phyloP scores from a whole-genome alignment of 2,329 filamentous ascomycete genomes.

The Xylaria sp. region DNA sequence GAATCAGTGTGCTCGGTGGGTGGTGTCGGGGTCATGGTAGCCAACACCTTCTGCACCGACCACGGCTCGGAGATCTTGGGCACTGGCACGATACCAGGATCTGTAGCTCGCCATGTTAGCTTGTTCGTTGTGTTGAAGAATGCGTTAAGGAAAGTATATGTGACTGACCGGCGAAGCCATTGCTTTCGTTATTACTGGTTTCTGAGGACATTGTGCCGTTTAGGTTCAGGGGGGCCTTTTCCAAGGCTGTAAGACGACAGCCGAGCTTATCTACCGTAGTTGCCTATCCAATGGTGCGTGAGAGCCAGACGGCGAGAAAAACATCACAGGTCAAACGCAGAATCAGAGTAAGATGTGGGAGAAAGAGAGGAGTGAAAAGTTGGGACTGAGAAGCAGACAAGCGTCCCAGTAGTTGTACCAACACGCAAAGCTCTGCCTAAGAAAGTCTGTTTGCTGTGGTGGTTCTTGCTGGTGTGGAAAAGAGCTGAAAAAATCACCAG shows the following conservation, averaged over 20 bases:
- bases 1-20: conserved; percentile 72
- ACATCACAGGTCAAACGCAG: background rate
- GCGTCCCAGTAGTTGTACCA: background rate
- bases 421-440: background rate
- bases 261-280: too few species aligned
- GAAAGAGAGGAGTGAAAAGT: background rate
- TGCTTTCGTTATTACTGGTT: conserved; percentile 10
- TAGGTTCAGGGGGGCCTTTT: background rate
- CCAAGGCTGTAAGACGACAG: background rate
- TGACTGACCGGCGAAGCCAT: conserved; percentile 33
- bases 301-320: background rate
- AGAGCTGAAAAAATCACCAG: background rate
- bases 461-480: background rate
- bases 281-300: background rate
- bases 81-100: conserved; percentile 52
- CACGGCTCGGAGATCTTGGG: conserved; percentile 61
- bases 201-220: conserved; percentile 33
- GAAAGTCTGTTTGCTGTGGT: background rate
- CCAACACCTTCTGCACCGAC: conserved; percentile 72
- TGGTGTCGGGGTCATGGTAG: conserved; percentile 69
- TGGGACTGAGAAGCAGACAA: background rate
- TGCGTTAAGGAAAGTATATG: background rate
- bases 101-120: conserved; percentile 38
- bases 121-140: background rate
- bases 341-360: background rate